Conservation (phyloP, 2,329 filamentous ascomycete species). For the Chaetomiaceae sp. region DNA sequence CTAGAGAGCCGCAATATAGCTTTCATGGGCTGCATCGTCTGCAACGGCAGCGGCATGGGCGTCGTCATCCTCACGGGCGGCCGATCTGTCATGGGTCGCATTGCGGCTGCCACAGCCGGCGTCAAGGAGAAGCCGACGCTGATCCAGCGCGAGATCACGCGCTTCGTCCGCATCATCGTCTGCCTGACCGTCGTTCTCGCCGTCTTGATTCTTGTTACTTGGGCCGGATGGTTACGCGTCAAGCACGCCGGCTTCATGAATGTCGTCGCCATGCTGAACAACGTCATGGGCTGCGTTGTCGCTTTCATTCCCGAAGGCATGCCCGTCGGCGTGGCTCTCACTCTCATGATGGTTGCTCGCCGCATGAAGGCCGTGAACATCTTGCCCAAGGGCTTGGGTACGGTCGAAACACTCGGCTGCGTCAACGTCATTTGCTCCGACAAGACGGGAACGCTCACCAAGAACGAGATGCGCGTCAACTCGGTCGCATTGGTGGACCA, state of each 20-base stretch:
- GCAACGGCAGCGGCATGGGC: conserved; percentile 48
- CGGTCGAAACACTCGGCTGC: conserved; percentile 49
- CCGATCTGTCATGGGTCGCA: conserved; percentile 49
- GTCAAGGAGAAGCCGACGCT: conserved; percentile 23
- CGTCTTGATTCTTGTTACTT: conserved; percentile 21
- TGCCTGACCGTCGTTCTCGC: conserved; percentile 26
- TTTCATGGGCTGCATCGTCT: conserved; percentile 44
- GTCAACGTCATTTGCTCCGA: conserved; percentile 55
- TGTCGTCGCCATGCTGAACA: conserved; percentile 14
- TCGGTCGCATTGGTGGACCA: conserved; percentile 5
- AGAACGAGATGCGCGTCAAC: conserved; percentile 54
- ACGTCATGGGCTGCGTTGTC: conserved; percentile 25
- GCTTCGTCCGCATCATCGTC: conserved; percentile 32
- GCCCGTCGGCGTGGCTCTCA: conserved; percentile 33
- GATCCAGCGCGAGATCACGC: conserved; percentile 26
- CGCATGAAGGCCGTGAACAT: conserved; percentile 40
- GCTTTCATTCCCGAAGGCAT: conserved; percentile 37
- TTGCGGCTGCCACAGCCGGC: conserved; percentile 35
- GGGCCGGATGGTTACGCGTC: conserved; percentile 17
- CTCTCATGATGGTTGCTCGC: conserved; percentile 30
- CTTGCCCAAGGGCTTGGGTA: conserved; percentile 51
- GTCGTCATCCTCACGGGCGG: conserved; percentile 50
- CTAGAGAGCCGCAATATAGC: conserved; percentile 50
- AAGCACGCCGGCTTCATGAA: conserved; percentile 11
- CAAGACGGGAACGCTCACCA: conserved; percentile 59